Evolutionary conservation across 2,329 filamentous ascomycete species (phyloP).

Genomic region (Beauveria asiatica): DNA sequence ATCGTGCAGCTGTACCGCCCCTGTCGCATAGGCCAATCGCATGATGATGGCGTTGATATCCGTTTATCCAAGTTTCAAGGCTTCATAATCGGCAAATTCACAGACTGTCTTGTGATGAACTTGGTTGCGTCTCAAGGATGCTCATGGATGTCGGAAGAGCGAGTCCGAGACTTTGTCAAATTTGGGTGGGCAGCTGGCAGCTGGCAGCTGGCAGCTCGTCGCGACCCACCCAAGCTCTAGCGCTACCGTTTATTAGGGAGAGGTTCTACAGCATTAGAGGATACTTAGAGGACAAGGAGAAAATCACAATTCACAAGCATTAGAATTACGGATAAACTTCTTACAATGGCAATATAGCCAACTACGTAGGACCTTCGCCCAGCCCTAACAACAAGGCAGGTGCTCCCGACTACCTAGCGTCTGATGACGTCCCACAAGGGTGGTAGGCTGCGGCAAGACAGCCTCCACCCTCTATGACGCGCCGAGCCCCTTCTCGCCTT

Average conservation of each 20-base stretch:
- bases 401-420: neutral
- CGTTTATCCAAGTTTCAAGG: neutral
- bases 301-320: no score
- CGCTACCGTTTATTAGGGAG: no score
- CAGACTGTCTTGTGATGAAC: neutral
- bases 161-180: neutral
- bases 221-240: slow-evolving; percentile 6
- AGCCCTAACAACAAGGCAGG: no score
- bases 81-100: neutral
- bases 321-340: no score
- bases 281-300: no score
- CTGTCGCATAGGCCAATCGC: neutral
- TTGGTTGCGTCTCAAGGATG: neutral
- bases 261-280: no score
- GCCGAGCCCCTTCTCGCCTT: neutral
- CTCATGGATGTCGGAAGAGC: neutral
- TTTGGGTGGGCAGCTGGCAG: slow-evolving; percentile 2
- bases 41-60: neutral
- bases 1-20: neutral
- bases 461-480: slow-evolving; percentile 8
- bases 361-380: no score
- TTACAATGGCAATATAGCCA: no score
- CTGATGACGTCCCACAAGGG: slow-evolving; percentile 6
- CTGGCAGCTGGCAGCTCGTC: slow-evolving; percentile 2
- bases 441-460: neutral